Base-by-base conservation (phyloP, 208 protist species). In the Acanthamoeba castellanii region DNA sequence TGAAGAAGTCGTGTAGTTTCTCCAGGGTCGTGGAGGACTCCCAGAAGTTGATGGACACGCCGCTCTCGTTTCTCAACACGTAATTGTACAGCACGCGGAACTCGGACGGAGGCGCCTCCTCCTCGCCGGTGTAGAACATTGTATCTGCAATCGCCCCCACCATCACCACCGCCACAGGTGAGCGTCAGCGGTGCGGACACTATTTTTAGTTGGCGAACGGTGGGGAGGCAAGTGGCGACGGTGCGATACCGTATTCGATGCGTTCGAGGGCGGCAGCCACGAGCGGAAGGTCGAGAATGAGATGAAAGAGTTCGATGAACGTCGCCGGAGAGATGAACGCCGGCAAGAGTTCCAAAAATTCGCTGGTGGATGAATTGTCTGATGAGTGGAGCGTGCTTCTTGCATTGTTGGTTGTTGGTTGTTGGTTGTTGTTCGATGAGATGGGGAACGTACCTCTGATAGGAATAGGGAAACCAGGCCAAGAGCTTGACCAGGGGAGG, bases 11-110 rank as follows among this genome's bases (percentile, higher is more conserved):
- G 50, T 90, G 57, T 5, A 91, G 84, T 27, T 52, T 72, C 84
- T 50, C 84, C 1, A 91, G 45, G 9, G 84, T 91, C 14, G 84
- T 91, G 34, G 84, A 91, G 6, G 84, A 91, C 32, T 94, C 68
- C 95, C 95, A 96, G 84, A 96, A 95, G 20, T 96, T 96, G 0
- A 96, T 94, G 16, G 59, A 90, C 5, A 96, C 93, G 64, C 95
- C 95, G 90, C 61, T 92, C 82, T 96, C 95, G 66, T 96, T 96
- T 14, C 95, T 27, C 27, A 96, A 32, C 32, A 96, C 50, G 70
- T 96, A 95, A 13, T 96, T 96, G 13, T 95, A 96, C 13, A 96
- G 57, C 72, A 96, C 95, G 20, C 95, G 22, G 64, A 94, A 94
- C 61, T 96, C 95, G 61, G 84, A 94, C 55, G 93, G 92, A 14